Evolutionary conservation across 768 basidiomycete species (phyloP).

Genomic region (Favolaschia claudopus): DNA sequence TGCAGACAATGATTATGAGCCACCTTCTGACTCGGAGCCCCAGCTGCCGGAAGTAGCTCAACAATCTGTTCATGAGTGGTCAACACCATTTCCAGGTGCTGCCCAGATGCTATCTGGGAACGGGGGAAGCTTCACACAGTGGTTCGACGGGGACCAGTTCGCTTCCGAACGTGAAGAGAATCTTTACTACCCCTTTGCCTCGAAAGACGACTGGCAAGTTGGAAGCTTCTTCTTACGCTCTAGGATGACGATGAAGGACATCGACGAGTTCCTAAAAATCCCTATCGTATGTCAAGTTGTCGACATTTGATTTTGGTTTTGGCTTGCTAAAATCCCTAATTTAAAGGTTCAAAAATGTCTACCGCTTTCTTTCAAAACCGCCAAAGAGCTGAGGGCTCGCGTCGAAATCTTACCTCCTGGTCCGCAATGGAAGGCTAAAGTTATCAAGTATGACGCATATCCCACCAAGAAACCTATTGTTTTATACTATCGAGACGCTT

Average conservation of each 20-base stretch:
- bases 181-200: conserved; percentile 41
- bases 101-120: too few species aligned
- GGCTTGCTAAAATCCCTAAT: too few species aligned
- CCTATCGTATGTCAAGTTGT: conserved; percentile 35
- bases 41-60: too few species aligned
- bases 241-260: conserved; percentile 35
- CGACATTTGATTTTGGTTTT: too few species aligned
- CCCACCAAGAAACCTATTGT: conserved; percentile 33
- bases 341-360: not conserved
- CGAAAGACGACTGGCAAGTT: conserved; percentile 40
- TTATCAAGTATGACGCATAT: conserved; percentile 11
- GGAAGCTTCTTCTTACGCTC: conserved; percentile 36
- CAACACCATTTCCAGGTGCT: too few species aligned
- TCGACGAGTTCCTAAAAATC: conserved; percentile 36
- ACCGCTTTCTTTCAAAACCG: conserved; percentile 32
- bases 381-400: conserved; percentile 33
- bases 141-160: conserved; percentile 34
- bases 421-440: conserved; percentile 32
- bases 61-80: too few species aligned
- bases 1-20: too few species aligned
- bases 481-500: conserved; percentile 36
- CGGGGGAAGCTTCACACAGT: too few species aligned
- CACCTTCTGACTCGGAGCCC: too few species aligned
- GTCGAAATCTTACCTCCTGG: conserved; percentile 38
- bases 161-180: conserved; percentile 28